Percentiles rank a stretch among this genome's conserved stretches.
Conservation (phyloP, 2,329 filamentous ascomycete genomes). For the Penicillium vulpinum region DNA sequence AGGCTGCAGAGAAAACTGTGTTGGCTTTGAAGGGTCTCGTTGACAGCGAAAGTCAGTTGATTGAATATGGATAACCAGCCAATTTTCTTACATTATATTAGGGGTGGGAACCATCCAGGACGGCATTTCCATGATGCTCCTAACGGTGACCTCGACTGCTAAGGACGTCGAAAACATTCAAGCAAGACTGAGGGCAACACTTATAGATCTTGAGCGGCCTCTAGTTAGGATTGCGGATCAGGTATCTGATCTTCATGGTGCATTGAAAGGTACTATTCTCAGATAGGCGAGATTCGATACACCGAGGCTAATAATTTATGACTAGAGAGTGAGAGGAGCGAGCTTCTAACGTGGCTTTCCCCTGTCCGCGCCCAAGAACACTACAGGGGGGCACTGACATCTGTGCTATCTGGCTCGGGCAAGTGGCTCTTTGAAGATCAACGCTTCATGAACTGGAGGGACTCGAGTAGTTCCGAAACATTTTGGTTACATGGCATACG, state of each 20-base stretch:
- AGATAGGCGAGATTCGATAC: too few species aligned
- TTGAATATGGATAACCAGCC: too few species aligned
- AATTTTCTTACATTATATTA: not conserved
- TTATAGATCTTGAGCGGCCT: not conserved
- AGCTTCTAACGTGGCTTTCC: not conserved
- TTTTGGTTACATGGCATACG: not conserved
- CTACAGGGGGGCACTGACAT: not conserved
- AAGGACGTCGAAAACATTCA: not conserved
- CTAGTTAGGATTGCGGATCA: not conserved
- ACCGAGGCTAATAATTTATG: too few species aligned
- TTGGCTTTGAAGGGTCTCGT: not conserved
- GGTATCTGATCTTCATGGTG: not conserved
- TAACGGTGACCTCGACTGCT: not conserved
- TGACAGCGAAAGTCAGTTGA: not conserved
- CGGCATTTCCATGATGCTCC: not conserved
- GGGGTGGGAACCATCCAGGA: not conserved
- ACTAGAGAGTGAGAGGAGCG: not conserved
- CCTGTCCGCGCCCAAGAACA: not conserved
- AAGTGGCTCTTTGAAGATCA: not conserved
- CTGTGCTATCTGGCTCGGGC: not conserved
- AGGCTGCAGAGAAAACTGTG: not conserved
- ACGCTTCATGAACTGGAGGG: not conserved
- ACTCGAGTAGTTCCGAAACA: not conserved
- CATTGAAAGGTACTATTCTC: not conserved
- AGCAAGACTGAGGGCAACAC: not conserved